Conservation (phyloP, 805 yeast genomes). For the Suhomyces emberorum region DNA sequence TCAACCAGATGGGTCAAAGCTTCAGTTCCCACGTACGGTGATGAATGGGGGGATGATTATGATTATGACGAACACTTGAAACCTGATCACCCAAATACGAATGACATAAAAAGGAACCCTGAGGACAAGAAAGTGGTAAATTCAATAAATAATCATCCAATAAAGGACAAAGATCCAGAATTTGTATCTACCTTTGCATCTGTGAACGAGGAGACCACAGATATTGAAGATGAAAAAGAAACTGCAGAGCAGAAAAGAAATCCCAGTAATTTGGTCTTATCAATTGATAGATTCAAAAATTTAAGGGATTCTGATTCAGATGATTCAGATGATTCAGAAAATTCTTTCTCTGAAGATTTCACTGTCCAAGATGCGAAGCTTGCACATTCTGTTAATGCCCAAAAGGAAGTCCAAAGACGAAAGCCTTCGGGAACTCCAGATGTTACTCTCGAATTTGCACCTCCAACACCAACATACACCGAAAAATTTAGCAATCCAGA, state of each 20-base stretch:
- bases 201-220: neutral
- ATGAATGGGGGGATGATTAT: constrained; percentile 36
- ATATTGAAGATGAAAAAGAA: neutral
- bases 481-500: constrained; percentile 19
- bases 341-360: too few relatives aligned
- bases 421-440: neutral
- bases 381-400: neutral
- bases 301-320: constrained; percentile 11
- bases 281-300: constrained; percentile 27
- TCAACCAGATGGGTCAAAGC: constrained; percentile 45
- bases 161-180: constrained; percentile 1
- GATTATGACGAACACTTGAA: neutral
- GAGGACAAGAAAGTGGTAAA: neutral
- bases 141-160: neutral
- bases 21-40: constrained; percentile 40
- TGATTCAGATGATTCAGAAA: constrained; percentile 3
- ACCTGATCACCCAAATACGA: too few relatives aligned
- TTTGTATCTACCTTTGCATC: neutral
- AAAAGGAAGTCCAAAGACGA: neutral
- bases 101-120: too few relatives aligned
- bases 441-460: constrained; percentile 7
- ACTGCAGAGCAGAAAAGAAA: neutral
- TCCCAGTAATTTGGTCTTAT: constrained; percentile 26
- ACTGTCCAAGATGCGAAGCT: too few relatives aligned
- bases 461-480: constrained; percentile 30